Conservation (phyloP, 1,284 basidiomycete genomes). For the Xerocomus minutiporus region DNA sequence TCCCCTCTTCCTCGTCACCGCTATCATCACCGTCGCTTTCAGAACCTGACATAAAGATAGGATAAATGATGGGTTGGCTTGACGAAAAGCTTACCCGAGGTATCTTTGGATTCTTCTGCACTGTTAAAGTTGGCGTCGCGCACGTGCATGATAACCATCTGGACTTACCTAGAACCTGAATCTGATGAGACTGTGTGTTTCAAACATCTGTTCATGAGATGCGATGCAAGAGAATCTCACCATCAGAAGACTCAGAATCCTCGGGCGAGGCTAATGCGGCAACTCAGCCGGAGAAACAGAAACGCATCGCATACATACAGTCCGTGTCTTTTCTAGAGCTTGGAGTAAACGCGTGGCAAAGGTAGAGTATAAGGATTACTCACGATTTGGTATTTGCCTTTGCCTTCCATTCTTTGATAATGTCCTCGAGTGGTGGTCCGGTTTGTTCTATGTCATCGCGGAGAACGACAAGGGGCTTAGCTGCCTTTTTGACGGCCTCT, state of each 20-base stretch:
- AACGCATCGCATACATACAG: conserved; percentile 27
- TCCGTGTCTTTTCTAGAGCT: conserved; percentile 15
- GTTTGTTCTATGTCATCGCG: conserved; percentile 47
- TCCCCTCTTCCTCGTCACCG: conserved; percentile 3
- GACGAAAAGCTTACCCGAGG: conserved; percentile 20
- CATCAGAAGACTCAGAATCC: conserved; percentile 23
- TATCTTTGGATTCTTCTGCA: conserved; percentile 25
- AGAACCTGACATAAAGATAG: conserved; percentile 17
- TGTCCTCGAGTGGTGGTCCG: conserved; percentile 55
- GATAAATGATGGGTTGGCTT: neutral
- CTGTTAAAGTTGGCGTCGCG: conserved; percentile 9
- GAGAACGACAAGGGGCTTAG: conserved; percentile 51
- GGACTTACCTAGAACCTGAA: conserved; percentile 24
- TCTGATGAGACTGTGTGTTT: conserved; percentile 25
- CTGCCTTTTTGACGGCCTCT: conserved; percentile 61
- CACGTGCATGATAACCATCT: conserved; percentile 16
- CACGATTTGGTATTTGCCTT: conserved; percentile 27
- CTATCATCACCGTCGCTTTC: conserved; percentile 4
- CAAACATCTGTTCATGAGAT: neutral
- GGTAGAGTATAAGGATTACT: conserved; percentile 7
- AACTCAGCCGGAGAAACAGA: conserved; percentile 14
- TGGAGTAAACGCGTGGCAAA: neutral
- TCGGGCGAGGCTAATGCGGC: conserved; percentile 21
- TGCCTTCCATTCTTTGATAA: conserved; percentile 58
- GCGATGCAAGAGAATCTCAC: conserved; percentile 8